Conservation (phyloP, 2,329 filamentous ascomycete species). For the Pseudofabraea citricarpa region DNA sequence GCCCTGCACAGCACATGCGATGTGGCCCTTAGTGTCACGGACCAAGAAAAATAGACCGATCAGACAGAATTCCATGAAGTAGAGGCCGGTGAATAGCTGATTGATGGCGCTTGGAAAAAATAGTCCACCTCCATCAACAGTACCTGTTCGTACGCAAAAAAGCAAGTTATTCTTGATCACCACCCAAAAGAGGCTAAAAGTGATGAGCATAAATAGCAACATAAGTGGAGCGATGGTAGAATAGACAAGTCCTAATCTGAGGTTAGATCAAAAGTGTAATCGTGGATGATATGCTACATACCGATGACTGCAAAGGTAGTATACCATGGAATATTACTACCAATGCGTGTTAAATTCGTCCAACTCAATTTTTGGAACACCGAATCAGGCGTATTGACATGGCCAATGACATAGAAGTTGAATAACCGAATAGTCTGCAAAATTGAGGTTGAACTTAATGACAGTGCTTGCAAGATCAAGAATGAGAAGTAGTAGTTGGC, state of each 20-base stretch:
- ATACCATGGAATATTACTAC: slow-evolving; percentile 16
- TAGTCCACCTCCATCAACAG: slow-evolving; percentile 81
- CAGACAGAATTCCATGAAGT: slow-evolving; percentile 18
- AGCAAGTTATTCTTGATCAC: slow-evolving; percentile 93
- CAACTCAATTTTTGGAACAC: slow-evolving; percentile 15
- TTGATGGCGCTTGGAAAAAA: slow-evolving; percentile 17
- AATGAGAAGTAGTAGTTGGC: slow-evolving; percentile 24
- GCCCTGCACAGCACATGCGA: slow-evolving; percentile 13
- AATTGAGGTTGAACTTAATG: slow-evolving; percentile 6
- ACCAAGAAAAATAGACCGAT: slow-evolving; percentile 19
- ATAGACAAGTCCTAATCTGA: slow-evolving; percentile 62
- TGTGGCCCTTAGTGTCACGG: slow-evolving; percentile 9
- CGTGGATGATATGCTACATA: slow-evolving; percentile 3
- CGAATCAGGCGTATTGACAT: slow-evolving; percentile 14
- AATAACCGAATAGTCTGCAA: slow-evolving; percentile 8
- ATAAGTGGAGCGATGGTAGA: slow-evolving; percentile 82
- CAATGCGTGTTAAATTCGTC: slow-evolving; percentile 14
- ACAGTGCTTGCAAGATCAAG: slow-evolving; percentile 17
- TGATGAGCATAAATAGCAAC: slow-evolving; percentile 83
- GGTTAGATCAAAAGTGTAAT: slow-evolving; percentile 6
- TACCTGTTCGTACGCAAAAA: slow-evolving; percentile 81
- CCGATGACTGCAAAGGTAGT: slow-evolving; percentile 13
- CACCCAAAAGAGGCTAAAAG: slow-evolving; percentile 83
- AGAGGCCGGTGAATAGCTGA: slow-evolving; percentile 18
- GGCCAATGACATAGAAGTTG: slow-evolving; percentile 10